Conservation (phyloP, 2,329 filamentous ascomycete species). For the Arachnomyces sp. region DNA sequence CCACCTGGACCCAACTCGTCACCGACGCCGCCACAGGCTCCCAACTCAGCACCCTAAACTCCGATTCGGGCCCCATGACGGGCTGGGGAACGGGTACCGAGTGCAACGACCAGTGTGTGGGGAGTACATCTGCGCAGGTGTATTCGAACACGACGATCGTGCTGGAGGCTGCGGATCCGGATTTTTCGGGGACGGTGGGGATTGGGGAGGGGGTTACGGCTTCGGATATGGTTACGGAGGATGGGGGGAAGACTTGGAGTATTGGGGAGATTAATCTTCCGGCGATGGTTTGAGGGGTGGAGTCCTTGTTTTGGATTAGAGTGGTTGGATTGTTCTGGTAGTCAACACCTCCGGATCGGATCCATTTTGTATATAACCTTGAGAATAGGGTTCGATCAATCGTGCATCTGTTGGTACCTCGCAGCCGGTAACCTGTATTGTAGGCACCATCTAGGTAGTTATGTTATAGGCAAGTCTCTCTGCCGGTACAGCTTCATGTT, state of each 20-base stretch:
- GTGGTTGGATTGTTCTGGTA: conserved; percentile 3
- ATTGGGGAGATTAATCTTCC: conserved; percentile 31
- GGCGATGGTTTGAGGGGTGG: conserved; percentile 19
- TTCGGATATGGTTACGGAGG: conserved; percentile 24
- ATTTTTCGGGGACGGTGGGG: too few species aligned
- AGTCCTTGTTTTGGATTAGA: neutral
- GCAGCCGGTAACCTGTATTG: too few species aligned
- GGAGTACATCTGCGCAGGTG: conserved; percentile 32
- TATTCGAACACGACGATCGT: conserved; percentile 36
- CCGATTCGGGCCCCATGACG: conserved; percentile 32
- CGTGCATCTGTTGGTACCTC: too few species aligned
- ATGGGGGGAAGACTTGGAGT: conserved; percentile 31
- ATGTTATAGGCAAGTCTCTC: too few species aligned
- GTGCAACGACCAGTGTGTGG: conserved; percentile 31
- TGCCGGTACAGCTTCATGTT: too few species aligned
- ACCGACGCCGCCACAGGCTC: conserved; percentile 30
- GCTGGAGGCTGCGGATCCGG: conserved; percentile 23
- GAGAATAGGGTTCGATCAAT: too few species aligned
- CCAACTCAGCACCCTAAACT: conserved; percentile 27
- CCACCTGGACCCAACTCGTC: too few species aligned
- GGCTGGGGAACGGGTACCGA: conserved; percentile 40
- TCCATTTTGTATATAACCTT: too few species aligned
- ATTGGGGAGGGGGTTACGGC: conserved; percentile 32
- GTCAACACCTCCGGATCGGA: too few species aligned
- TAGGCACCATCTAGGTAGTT: too few species aligned